A percentile compares a stretch with the other conserved stretches of the same genome.
phyloP scores from a whole-genome alignment of 108 stramenopile genomes.

The Pelagomonas calceolata region DNA sequence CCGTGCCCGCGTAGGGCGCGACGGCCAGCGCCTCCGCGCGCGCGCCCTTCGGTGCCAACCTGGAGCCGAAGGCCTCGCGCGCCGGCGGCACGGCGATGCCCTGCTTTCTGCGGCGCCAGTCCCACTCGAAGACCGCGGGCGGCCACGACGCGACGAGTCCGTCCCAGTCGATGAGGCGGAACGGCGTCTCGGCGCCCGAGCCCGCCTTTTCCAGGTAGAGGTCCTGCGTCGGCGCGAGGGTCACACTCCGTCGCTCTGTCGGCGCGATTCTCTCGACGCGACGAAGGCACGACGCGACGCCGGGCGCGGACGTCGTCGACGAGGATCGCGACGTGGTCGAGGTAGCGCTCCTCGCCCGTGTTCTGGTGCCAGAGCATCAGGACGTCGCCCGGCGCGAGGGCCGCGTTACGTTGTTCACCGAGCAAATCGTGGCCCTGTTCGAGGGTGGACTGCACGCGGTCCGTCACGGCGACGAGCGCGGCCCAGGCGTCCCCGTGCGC shows the following conservation, averaged over 20 bases:
- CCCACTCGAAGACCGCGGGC: slow-evolving; percentile 22
- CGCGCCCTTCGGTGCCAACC: too few relatives aligned
- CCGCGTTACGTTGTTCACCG: slow-evolving; percentile 20
- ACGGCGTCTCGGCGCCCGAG: slow-evolving; percentile 27
- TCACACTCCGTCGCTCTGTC: too few relatives aligned
- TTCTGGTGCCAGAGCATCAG: slow-evolving; percentile 31
- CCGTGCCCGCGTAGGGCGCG: too few relatives aligned
- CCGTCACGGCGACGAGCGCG: slow-evolving; percentile 22
- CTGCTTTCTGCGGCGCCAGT: slow-evolving; percentile 15
- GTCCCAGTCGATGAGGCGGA: slow-evolving; percentile 27
- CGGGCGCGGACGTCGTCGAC: too few relatives aligned
- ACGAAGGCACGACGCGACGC: too few relatives aligned
- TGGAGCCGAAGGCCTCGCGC: too few relatives aligned
- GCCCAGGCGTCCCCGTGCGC: slow-evolving; percentile 22
- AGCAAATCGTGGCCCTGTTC: slow-evolving; percentile 16
- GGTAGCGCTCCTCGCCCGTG: slow-evolving; percentile 13
- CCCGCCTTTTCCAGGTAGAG: slow-evolving; percentile 34
- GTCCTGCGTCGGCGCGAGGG: too few relatives aligned
- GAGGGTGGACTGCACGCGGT: slow-evolving; percentile 21
- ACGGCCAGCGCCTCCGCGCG: too few relatives aligned
- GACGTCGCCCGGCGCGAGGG: slow-evolving; percentile 23
- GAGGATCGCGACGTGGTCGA: slow-evolving; percentile 28
- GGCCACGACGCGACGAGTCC: slow-evolving; percentile 20
- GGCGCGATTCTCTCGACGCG: too few relatives aligned
- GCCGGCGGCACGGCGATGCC: too few relatives aligned